Conservation (phyloP, 257 asterid species). For the Coffea eugenioides region DNA sequence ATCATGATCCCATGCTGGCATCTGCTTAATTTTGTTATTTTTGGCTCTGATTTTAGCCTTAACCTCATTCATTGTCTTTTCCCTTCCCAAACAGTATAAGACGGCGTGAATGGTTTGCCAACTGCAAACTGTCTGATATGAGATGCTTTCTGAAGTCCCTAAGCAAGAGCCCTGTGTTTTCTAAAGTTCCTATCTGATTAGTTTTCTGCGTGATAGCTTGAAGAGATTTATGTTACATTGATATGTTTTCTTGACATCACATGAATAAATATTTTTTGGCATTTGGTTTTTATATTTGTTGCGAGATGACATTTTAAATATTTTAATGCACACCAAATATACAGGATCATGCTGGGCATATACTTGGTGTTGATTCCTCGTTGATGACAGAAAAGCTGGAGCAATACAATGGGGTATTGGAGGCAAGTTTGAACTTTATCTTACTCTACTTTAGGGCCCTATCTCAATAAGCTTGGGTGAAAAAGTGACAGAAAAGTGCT, state of each 20-base stretch:
- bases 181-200: neutral
- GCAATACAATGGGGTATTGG: constrained; percentile 72
- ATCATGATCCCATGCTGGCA: neutral
- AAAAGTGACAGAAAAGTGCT: neutral
- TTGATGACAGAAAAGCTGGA: constrained; percentile 85
- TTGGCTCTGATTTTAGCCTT: neutral
- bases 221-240: neutral
- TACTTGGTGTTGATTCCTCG: constrained; percentile 84
- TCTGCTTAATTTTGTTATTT: neutral
- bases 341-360: constrained; percentile 99
- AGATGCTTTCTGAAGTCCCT: neutral
- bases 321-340: constrained; percentile 1
- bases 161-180: neutral
- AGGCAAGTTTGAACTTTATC: constrained; percentile 35
- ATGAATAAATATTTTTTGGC: neutral
- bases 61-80: neutral
- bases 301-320: too few relatives aligned
- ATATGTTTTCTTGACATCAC: neutral
- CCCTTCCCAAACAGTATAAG: neutral
- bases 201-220: neutral
- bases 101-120: neutral
- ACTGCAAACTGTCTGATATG: neutral
- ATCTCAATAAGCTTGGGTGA: neutral
- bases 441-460: neutral
- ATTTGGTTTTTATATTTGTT: neutral